A percentile compares a stretch with the other conserved stretches of the same genome.
Evolutionary conservation across 129 eudicot species (phyloP).

Genomic region (Chrysanthemum makinoi): DNA sequence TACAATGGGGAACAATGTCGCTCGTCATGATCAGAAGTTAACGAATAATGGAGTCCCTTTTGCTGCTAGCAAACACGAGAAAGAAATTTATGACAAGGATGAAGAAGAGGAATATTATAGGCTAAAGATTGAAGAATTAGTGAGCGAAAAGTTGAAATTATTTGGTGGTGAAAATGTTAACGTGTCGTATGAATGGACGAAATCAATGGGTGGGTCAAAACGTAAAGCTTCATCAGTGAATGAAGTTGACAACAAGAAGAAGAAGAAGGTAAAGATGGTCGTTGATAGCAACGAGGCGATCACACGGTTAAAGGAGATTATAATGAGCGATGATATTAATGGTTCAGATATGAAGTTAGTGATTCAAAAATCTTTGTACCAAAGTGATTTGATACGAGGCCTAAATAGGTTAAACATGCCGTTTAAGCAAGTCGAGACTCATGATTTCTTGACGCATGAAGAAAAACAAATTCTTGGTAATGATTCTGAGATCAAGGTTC

Average conservation of each 20-base stretch:
- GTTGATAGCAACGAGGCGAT: neutral
- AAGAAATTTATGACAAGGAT: neutral
- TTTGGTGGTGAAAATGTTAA: neutral
- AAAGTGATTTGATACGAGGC: neutral
- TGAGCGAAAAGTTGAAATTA: neutral
- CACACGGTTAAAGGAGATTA: neutral
- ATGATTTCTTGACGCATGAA: neutral
- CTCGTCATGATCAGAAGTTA: neutral
- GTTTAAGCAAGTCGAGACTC: neutral
- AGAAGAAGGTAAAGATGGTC: neutral
- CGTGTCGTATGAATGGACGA: neutral
- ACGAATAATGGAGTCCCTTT: neutral
- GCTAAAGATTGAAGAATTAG: neutral
- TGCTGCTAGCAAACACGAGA: neutral
- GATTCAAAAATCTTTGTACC: neutral
- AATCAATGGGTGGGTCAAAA: neutral
- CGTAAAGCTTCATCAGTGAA: neutral
- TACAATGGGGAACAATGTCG: neutral
- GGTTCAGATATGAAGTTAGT: neutral
- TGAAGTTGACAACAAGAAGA: neutral
- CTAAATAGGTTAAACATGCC: constrained; percentile 1
- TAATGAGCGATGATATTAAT: neutral
- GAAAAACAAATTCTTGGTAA: neutral
- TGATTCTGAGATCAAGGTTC: neutral
- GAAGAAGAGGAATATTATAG: neutral